Percentiles rank a stretch among this genome's conserved stretches.
Evolutionary conservation across 768 basidiomycete genomes (phyloP).

Genomic region (Amanita jacksonii): DNA sequence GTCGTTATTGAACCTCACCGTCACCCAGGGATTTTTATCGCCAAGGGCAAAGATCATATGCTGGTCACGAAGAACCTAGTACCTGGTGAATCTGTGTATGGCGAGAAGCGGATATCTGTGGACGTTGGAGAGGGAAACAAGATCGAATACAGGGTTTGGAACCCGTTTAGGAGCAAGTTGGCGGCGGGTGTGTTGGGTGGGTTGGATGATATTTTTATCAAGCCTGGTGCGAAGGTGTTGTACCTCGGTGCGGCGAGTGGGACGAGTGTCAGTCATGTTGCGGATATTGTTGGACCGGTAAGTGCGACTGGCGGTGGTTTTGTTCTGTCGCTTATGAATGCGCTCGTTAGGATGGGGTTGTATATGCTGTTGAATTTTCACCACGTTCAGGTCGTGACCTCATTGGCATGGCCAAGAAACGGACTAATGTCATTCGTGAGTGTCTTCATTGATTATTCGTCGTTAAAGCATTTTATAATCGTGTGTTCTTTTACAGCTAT

Average conservation of each 20-base stretch:
- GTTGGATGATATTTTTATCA: conserved; percentile 87
- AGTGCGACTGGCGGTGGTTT: too few relatives aligned
- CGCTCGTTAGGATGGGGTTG: conserved; percentile 70
- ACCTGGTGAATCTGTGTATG: conserved; percentile 96
- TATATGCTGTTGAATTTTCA: conserved; percentile 99
- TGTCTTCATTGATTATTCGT: conserved; percentile 10
- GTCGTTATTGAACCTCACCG: conserved; percentile 93
- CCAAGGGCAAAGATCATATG: conserved; percentile 94
- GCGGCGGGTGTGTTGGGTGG: conserved; percentile 96
- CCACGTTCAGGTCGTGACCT: conserved; percentile 93
- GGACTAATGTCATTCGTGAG: conserved; percentile 97
- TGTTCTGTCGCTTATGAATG: conserved; percentile 2
- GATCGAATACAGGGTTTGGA: conserved; percentile 98
- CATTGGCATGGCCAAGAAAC: conserved; percentile 98
- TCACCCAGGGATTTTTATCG: conserved; percentile 92
- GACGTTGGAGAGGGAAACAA: conserved; percentile 77
- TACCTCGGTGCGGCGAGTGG: conserved; percentile 98
- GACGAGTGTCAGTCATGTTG: conserved; percentile 97
- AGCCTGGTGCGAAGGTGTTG: conserved; percentile 90
- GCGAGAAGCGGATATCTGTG: conserved; percentile 93
- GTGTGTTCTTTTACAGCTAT: conserved; percentile 48
- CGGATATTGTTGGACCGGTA: conserved; percentile 96
- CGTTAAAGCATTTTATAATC: not conserved
- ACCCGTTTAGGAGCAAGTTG: conserved; percentile 95
- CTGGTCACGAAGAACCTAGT: conserved; percentile 97